A percentile compares a stretch with the other conserved stretches of the same genome.
Evolutionary conservation across 2,329 filamentous ascomycete species (phyloP).

Genomic region (Stemphylium lycopersici): DNA sequence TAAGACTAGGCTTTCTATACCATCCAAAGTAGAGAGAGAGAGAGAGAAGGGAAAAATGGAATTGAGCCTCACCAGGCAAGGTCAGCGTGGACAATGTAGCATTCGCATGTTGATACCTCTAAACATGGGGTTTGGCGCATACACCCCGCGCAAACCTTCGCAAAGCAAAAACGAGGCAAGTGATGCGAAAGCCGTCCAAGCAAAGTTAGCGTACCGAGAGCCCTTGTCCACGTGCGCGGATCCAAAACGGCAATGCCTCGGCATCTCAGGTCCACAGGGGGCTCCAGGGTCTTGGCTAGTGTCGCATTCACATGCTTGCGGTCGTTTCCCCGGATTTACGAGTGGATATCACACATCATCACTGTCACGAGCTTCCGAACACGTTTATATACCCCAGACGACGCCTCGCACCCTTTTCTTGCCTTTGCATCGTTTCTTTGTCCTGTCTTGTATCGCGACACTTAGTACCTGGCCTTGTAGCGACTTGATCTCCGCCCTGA

Average conservation of each 20-base stretch:
- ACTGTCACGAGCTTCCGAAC: conserved; percentile 32
- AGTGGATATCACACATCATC: conserved; percentile 17
- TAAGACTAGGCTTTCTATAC: too few relatives aligned
- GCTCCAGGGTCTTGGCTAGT: conserved; percentile 16
- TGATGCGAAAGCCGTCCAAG: conserved; percentile 3
- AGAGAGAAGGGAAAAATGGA: too few relatives aligned
- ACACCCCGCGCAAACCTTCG: too few relatives aligned
- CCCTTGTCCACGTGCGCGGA: conserved; percentile 21
- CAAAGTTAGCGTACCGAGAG: not conserved
- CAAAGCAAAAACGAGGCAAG: conserved; percentile 2
- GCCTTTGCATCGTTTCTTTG: too few relatives aligned
- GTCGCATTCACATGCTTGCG: conserved; percentile 27
- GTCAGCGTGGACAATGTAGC: too few relatives aligned
- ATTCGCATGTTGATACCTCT: not conserved
- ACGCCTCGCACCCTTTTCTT: too few relatives aligned
- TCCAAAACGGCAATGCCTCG: conserved; percentile 23
- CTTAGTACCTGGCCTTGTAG: too few relatives aligned
- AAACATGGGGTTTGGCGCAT: too few relatives aligned
- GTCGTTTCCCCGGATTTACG: conserved; percentile 22
- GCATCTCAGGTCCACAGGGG: conserved; percentile 5
- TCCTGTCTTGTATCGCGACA: too few relatives aligned
- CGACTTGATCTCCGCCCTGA: not conserved
- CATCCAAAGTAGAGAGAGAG: too few relatives aligned
- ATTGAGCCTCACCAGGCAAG: too few relatives aligned
- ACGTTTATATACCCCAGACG: conserved; percentile 26